These are phyloP conservation scores for Corynascus novoguineensis DNA, from an alignment of 495 filamentous ascomycete genomes.

Conservation along the genomic window DNA sequence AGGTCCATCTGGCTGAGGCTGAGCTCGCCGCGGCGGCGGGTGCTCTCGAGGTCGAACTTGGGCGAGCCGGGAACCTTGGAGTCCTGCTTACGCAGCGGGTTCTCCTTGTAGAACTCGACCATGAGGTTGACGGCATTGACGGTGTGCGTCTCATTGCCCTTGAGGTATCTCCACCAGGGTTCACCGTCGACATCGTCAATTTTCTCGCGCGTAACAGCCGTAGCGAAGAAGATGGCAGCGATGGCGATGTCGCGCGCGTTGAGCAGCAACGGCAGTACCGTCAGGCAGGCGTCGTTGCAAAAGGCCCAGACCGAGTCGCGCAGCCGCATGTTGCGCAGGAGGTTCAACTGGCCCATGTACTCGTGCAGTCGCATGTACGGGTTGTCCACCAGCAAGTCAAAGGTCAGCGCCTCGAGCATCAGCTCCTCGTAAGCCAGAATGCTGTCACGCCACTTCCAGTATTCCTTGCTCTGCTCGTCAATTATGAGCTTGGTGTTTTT, in stretches of 20 bases:
- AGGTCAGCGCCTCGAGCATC: slow-evolving; percentile 86
- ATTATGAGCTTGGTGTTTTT: slow-evolving; percentile 82
- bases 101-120: slow-evolving; percentile 67
- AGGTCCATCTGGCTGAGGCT: slow-evolving; percentile 27
- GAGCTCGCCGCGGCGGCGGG: slow-evolving; percentile 41
- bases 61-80: slow-evolving; percentile 37
- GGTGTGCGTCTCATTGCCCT: slow-evolving; percentile 57
- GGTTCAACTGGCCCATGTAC: slow-evolving; percentile 60
- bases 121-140: slow-evolving; percentile 62
- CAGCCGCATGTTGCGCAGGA: slow-evolving; percentile 66
- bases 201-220: slow-evolving; percentile 58
- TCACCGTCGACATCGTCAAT: slow-evolving; percentile 73
- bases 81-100: slow-evolving; percentile 48
- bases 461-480: slow-evolving; percentile 94
- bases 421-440: slow-evolving; percentile 87
- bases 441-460: slow-evolving; percentile 92
- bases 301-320: slow-evolving; percentile 88
- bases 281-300: slow-evolving; percentile 80
- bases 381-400: slow-evolving; percentile 82
- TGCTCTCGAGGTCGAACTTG: slow-evolving; percentile 42
- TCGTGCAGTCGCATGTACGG: slow-evolving; percentile 79
- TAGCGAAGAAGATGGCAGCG: slow-evolving; percentile 78
- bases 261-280: slow-evolving; percentile 77
- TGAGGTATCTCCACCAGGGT: slow-evolving; percentile 79
- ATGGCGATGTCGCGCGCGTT: slow-evolving; percentile 73